These are phyloP conservation scores for Gossypioides kirkii DNA, from an alignment of 345 rosid species.

Conservation along the genomic window DNA sequence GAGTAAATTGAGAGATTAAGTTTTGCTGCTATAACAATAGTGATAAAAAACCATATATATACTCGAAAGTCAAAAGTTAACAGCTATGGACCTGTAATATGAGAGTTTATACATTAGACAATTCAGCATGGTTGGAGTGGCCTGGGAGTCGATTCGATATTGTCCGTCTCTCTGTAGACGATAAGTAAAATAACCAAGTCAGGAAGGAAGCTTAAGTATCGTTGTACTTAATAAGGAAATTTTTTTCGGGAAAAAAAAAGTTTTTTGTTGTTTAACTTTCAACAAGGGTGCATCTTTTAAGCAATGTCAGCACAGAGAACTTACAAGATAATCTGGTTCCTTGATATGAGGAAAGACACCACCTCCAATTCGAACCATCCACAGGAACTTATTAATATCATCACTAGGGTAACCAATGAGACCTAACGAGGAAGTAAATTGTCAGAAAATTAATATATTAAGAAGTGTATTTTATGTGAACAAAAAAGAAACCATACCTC, in stretches of 20 bases:
- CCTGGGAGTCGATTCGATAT: conserved; percentile 88
- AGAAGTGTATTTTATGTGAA: neutral
- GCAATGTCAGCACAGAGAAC: neutral
- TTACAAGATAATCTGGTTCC: conserved; percentile 2
- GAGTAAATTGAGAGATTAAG: neutral
- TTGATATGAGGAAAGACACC: conserved; percentile 88
- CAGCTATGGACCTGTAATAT: conserved; percentile 71
- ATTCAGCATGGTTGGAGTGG: conserved; percentile 34
- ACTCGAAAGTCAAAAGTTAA: neutral
- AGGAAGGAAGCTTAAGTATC: neutral
- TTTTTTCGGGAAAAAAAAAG: neutral
- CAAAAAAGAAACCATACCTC: conserved; percentile 56
- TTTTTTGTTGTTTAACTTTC: neutral
- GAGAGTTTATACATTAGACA: conserved; percentile 96
- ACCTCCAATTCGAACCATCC: conserved; percentile 99
- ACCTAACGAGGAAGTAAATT: conserved; percentile 41
- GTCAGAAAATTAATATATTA: conserved; percentile 26
- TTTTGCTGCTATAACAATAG: neutral
- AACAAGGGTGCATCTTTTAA: neutral
- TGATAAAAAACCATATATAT: neutral
- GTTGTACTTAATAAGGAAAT: neutral
- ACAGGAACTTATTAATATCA: conserved; percentile 93
- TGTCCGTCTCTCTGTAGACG: conserved; percentile 81
- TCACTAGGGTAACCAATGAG: conserved; percentile 98
- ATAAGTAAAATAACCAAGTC: neutral